Base-by-base conservation (phyloP, 2,329 filamentous ascomycete species). In the Colletotrichum euphorbiae region DNA sequence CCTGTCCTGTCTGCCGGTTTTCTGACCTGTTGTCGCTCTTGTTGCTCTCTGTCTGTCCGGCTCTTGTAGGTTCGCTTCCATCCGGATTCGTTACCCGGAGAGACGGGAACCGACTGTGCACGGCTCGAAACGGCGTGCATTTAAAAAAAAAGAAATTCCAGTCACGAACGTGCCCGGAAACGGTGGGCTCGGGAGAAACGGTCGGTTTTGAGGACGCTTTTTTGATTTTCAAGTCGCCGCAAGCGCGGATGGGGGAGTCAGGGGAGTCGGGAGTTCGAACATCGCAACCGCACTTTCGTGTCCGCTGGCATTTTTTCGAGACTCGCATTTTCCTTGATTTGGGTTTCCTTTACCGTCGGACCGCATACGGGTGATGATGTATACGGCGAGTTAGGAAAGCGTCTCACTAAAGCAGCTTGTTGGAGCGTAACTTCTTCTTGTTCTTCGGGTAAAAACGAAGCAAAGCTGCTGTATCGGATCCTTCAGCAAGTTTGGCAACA, bases 31-130 rank as follows among this genome's bases (percentile, higher is more conserved):
- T 31, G 57, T 13, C 42, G 56, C 46, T 46, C 31, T 36, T 61
- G 19, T 36, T 61, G 19, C 42, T 66, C 33, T 15, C 17, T n/a
- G 36, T 33, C n/a, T 28, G 17, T 40, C 59, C 60, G 60, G 65
- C 65, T 67, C 38, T 58, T 58, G 52, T n/a, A n/a, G n/a, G n/a
- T 28, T 68, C 65, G 65, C 52, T 54, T 33, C 48, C 52, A 51
- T 28, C 65, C 60, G 60, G 65, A 59, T 42, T 64, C 46, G 24
- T 64, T 56, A 12, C 19, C 51, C 60, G 52, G 64, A 43, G 19
- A 31, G 13, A 40, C 52, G 65, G 65, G 65, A 64, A 61, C 58
- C 58, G 19, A 15, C 28, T 61, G 46, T 52, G 58, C 36, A 61
- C 21, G 24, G 55, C 24, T 42, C 21, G 21, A 42, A 61, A 61